A percentile compares a stretch with the other conserved stretches of the same genome.
phyloP scores from a whole-genome alignment of 331 rosid species.

The Pyrus hybrid region DNA sequence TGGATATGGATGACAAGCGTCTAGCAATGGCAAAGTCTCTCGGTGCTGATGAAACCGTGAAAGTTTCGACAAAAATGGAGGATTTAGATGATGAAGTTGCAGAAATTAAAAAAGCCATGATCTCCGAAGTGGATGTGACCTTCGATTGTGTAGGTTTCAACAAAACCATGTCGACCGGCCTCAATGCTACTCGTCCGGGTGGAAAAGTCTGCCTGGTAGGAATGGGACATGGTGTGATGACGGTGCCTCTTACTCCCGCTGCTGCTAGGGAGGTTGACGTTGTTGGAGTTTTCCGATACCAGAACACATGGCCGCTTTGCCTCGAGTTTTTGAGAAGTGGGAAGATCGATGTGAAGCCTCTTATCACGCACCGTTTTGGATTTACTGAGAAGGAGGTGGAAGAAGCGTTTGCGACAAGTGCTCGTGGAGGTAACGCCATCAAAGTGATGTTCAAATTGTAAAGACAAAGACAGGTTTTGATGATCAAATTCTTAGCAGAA shows the following conservation, averaged over 20 bases:
- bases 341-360: constrained; percentile 77
- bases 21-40: constrained; percentile 66
- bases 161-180: constrained; percentile 37
- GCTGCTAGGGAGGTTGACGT: constrained; percentile 79
- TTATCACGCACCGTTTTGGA: constrained; percentile 79
- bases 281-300: constrained; percentile 75
- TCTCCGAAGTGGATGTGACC: constrained; percentile 20
- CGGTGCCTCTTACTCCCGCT: constrained; percentile 31
- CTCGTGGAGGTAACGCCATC: constrained; percentile 82
- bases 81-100: constrained; percentile 30
- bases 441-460: constrained; percentile 86
- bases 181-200: constrained; percentile 29
- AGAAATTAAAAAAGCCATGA: constrained; percentile 26
- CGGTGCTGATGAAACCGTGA: constrained; percentile 52
- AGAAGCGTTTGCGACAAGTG: constrained; percentile 88
- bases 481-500: background rate
- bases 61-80: constrained; percentile 45
- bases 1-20: constrained; percentile 62
- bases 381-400: constrained; percentile 79
- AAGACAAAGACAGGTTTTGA: background rate
- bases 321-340: constrained; percentile 76
- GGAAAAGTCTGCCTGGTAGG: constrained; percentile 42
- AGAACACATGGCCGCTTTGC: constrained; percentile 92
- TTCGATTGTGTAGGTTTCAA: constrained; percentile 38
- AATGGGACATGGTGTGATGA: constrained; percentile 25